Base-by-base conservation (phyloP, 805 yeast species). In the Lipomyces yamanashiensis region DNA sequence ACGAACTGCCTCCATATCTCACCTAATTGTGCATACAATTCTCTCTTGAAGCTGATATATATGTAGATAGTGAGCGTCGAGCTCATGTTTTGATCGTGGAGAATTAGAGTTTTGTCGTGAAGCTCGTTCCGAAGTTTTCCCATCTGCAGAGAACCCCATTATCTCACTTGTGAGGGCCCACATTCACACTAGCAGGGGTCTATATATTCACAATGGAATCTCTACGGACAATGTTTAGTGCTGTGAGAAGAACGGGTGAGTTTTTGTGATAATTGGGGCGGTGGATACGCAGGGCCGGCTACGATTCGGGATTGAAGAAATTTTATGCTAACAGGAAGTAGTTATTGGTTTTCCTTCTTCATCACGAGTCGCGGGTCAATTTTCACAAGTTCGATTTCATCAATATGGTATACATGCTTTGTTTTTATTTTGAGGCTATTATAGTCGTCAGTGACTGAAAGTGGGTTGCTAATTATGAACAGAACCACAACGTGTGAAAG, bases 401-500 rank as follows among this genome's bases (percentile, higher is more conserved):
- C 75, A 74, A 58, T 74, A 75, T 74, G 69, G 90, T 91, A 66
- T 12, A 58, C 28, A 28, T 28, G 28, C 28, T 3, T 3, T 28
- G 28, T 5, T 28, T 28, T 28, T 28, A 28, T 28, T 28, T 28
- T 28, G 28, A 28, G 5, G 28, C n/a, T 9, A n/a, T 23, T 10
- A 40, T 12, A n/a, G 17, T 37, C 19, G 2, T 17, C 37, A 21
- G 15, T 41, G 39, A 8, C 17, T 41, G 48, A 4, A 10, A 13
- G 13, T 12, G 47, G n/a, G 15, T 41, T 39, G 12, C 45, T 37
- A 48, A 54, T 36, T 2, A 28, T 15, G n/a, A 13, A 21, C 21
- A 62, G 67, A 51, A n/a, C 96, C 96, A 47, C 81, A 93, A 71
- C 87, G 81, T 75, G 86, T 84, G 70, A 79, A 80, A 61, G 79